These are phyloP conservation scores for Pholiota adiposa DNA, from an alignment of 1,284 basidiomycete species.

Conservation along the genomic window DNA sequence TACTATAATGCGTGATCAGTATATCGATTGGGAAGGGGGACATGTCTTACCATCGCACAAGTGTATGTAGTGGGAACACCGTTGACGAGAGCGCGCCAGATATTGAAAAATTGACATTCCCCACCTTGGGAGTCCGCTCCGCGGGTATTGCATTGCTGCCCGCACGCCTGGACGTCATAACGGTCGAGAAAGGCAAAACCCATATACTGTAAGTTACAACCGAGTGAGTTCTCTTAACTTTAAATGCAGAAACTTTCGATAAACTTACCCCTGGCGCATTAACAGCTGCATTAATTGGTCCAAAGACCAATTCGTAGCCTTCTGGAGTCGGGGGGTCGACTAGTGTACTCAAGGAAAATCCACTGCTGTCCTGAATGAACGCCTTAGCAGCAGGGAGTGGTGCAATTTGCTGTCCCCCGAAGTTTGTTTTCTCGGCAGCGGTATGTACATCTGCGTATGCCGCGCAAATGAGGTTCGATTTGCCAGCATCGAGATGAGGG, in stretches of 20 bases:
- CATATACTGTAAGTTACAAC: conserved; percentile 38
- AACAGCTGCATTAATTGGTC: conserved; percentile 45
- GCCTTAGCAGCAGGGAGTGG: conserved; percentile 34
- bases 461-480: conserved; percentile 48
- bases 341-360: conserved; percentile 36
- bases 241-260: conserved; percentile 11
- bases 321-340: conserved; percentile 37
- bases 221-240: conserved; percentile 17
- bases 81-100: conserved; percentile 47
- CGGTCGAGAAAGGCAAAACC: conserved; percentile 45
- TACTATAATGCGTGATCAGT: conserved; percentile 33
- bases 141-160: conserved; percentile 41
- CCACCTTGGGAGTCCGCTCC: conserved; percentile 40
- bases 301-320: conserved; percentile 47
- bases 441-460: conserved; percentile 41
- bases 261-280: conserved; percentile 45
- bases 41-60: conserved; percentile 42
- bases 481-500: conserved; percentile 37
- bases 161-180: conserved; percentile 43
- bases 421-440: conserved; percentile 39
- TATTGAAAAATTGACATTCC: conserved; percentile 48
- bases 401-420: conserved; percentile 36
- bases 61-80: conserved; percentile 46
- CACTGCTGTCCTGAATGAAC: conserved; percentile 44
- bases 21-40: background rate